Percentiles rank a stretch among this genome's conserved stretches.
Conservation (phyloP, 345 rosid species). For the Litchi chinensis region DNA sequence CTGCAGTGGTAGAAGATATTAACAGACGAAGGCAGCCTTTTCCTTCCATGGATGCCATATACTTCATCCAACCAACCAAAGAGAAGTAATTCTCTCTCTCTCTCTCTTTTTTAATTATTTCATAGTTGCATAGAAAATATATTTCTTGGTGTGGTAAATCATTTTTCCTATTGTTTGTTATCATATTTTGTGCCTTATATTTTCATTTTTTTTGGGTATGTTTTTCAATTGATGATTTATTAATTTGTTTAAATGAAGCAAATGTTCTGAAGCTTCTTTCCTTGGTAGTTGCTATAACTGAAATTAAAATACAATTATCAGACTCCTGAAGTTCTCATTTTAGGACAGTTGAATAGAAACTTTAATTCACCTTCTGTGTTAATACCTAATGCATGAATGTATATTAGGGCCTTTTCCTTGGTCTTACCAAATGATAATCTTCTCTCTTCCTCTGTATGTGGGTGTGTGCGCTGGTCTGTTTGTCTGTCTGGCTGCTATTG, state of each 20-base stretch:
- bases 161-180: neutral
- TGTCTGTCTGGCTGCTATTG: neutral
- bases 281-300: neutral
- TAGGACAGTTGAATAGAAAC: slow-evolving; percentile 12
- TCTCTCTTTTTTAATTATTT: too few species aligned
- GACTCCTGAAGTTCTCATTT: neutral
- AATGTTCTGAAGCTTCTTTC: neutral
- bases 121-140: neutral
- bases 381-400: neutral
- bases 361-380: neutral
- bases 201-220: neutral
- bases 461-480: neutral
- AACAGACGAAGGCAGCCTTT: slow-evolving; percentile 86
- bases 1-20: slow-evolving; percentile 95
- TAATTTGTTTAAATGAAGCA: slow-evolving; percentile 1
- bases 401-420: neutral
- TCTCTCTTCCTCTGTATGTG: neutral
- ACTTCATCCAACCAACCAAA: slow-evolving; percentile 93
- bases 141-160: neutral
- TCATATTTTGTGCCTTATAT: neutral
- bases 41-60: slow-evolving; percentile 96
- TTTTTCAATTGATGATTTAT: neutral
- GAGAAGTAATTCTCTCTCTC: slow-evolving; percentile 69
- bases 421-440: neutral
- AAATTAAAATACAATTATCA: neutral